phyloP scores from a whole-genome alignment of 331 rosid species.

The Rhamnella rubrinervis region DNA sequence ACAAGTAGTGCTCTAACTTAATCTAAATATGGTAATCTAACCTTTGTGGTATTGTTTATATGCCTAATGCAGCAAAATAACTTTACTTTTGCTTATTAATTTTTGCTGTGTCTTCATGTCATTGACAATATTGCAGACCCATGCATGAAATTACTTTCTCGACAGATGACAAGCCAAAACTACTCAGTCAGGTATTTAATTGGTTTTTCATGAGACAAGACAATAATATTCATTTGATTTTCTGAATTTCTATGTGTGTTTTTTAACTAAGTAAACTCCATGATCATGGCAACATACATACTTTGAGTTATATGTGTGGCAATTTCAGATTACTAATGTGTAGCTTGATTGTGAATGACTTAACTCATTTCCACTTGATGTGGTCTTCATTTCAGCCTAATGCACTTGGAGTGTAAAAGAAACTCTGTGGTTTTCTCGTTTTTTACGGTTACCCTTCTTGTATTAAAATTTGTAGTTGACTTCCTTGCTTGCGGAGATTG shows the following conservation, averaged over 20 bases:
- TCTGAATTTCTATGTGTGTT: background rate
- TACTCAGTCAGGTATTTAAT: conserved; percentile 85
- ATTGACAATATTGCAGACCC: conserved; percentile 67
- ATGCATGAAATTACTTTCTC: conserved; percentile 98
- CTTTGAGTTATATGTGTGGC: conserved; percentile 4
- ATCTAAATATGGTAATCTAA: background rate
- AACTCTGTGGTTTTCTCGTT: background rate
- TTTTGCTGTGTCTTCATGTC: conserved; percentile 16
- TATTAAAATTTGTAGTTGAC: conserved; percentile 65
- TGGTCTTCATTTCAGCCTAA: conserved; percentile 9
- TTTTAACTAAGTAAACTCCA: background rate
- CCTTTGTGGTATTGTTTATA: conserved; percentile 20
- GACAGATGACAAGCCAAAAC: conserved; percentile 93
- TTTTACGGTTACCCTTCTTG: conserved; percentile 13
- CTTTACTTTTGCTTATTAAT: conserved; percentile 12
- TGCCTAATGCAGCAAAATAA: conserved; percentile 15
- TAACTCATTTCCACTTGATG: conserved; percentile 1
- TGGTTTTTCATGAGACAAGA: conserved; percentile 6
- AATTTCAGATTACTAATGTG: background rate
- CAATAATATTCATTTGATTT: background rate
- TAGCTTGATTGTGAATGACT: background rate
- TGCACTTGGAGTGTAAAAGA: background rate
- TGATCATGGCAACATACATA: background rate
- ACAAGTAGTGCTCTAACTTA: background rate
- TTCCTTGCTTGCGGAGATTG: conserved; percentile 93